Conservation (phyloP, 2,329 filamentous ascomycete genomes). For the Claviceps fusiformis region DNA sequence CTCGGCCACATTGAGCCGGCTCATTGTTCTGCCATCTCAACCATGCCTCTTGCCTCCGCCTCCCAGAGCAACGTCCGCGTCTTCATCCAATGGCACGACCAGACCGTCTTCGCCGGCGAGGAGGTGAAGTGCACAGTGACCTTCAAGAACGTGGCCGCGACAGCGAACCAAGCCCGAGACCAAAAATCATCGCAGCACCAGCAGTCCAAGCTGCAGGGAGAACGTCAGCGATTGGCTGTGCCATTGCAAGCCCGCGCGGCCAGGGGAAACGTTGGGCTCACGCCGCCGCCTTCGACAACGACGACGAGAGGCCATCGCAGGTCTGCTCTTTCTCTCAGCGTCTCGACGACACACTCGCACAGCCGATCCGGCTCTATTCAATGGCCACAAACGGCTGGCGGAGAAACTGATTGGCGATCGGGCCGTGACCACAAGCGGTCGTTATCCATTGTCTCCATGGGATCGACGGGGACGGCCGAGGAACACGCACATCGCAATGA, state of each 20-base stretch:
- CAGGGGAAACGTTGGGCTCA: constrained; percentile 30
- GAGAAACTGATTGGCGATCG: constrained; percentile 16
- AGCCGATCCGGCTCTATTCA: constrained; percentile 33
- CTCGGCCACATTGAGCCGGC: constrained; percentile 18
- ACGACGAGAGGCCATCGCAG: constrained; percentile 43
- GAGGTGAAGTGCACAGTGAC: constrained; percentile 91
- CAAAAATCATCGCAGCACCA: constrained; percentile 11
- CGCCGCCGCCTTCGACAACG: constrained; percentile 28
- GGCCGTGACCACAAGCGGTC: constrained; percentile 60
- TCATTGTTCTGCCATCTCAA: constrained; percentile 10
- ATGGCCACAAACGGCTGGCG: constrained; percentile 26
- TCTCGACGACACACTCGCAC: constrained; percentile 31
- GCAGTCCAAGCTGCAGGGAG: constrained; percentile 13
- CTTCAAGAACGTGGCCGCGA: constrained; percentile 70
- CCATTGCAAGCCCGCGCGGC: constrained; percentile 27
- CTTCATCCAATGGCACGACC: constrained; percentile 87
- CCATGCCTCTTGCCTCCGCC: constrained; percentile 37
- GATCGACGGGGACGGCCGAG: constrained; percentile 37
- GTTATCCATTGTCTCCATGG: constrained; percentile 70
- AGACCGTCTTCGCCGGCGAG: constrained; percentile 92
- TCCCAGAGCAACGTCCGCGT: constrained; percentile 66
- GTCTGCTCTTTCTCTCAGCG: constrained; percentile 51
- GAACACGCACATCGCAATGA: constrained; percentile 32
- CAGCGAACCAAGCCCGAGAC: constrained; percentile 19
- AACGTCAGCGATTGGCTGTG: constrained; percentile 26